Conservation (phyloP, 2,329 filamentous ascomycete species). For the Colletotrichum tropicale region DNA sequence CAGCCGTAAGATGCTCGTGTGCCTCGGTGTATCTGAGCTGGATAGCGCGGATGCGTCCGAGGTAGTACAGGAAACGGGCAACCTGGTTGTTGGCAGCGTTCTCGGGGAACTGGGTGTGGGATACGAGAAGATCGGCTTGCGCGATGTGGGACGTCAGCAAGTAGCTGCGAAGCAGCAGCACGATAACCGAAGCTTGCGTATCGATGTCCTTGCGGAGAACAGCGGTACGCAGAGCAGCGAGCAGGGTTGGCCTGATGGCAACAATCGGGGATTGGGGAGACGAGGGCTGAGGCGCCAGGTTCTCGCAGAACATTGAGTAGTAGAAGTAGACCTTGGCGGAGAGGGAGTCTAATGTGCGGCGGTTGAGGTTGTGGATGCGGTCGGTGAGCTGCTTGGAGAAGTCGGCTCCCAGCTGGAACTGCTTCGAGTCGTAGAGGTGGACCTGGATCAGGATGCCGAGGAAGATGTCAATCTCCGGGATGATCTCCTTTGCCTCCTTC, state of each 20-base stretch:
- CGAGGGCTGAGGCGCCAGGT: conserved; percentile 84
- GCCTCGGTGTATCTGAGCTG: conserved; percentile 97
- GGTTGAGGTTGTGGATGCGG: conserved; percentile 86
- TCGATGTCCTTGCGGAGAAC: conserved; percentile 96
- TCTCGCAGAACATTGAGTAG: conserved; percentile 93
- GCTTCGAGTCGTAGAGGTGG: conserved; percentile 84
- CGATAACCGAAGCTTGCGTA: conserved; percentile 96
- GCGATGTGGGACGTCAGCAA: conserved; percentile 95
- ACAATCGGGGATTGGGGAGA: conserved; percentile 89
- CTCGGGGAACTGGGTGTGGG: conserved; percentile 92
- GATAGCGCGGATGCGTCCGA: conserved; percentile 94
- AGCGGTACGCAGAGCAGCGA: conserved; percentile 90
- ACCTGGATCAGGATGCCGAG: conserved; percentile 87
- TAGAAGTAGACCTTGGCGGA: conserved; percentile 98
- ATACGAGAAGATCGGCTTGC: conserved; percentile 93
- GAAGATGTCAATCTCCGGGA: conserved; percentile 90
- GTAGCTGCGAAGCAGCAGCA: conserved; percentile 93
- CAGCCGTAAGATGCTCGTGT: conserved; percentile 90
- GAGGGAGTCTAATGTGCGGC: conserved; percentile 90
- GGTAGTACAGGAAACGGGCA: conserved; percentile 95
- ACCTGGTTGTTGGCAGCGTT: conserved; percentile 98
- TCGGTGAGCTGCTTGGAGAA: conserved; percentile 87
- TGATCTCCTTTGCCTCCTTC: conserved; percentile 75
- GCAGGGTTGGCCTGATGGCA: conserved; percentile 81
- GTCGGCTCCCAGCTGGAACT: conserved; percentile 78